Conservation (phyloP, 2,329 filamentous ascomycete genomes). For the Diaporthe capsici region DNA sequence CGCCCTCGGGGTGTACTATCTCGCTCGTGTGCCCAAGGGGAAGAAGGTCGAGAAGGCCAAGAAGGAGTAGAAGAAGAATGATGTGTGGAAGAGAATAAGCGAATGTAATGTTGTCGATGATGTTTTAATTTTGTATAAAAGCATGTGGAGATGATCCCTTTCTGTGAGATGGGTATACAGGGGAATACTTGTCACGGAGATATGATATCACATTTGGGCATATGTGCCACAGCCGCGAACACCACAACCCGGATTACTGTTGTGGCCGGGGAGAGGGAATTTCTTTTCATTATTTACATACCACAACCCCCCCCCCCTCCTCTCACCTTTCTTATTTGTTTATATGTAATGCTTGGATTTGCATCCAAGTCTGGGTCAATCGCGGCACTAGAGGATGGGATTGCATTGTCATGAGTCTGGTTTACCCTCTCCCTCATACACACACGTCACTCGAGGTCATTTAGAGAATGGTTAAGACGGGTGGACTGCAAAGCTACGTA, state of each 20-base stretch:
- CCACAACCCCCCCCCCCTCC: neutral
- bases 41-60: constrained; percentile 43
- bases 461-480: constrained; percentile 16
- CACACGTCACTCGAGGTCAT: neutral
- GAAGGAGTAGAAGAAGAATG: neutral
- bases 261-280: neutral
- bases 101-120: constrained; percentile 2
- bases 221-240: neutral
- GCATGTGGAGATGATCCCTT: neutral
- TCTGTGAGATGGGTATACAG: neutral
- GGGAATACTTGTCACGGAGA: neutral
- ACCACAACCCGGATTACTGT: constrained; percentile 6
- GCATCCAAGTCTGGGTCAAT: neutral
- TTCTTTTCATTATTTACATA: neutral
- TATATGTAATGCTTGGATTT: neutral
- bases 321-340: neutral
- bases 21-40: constrained; percentile 55
- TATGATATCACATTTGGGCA: neutral
- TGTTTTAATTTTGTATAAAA: constrained; percentile 14
- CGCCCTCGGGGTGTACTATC: constrained; percentile 63
- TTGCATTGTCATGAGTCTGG: constrained; percentile 6
- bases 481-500: constrained; percentile 11
- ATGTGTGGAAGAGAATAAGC: neutral
- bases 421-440: neutral
- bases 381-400: constrained; percentile 18